These are phyloP conservation scores for Amorphotheca resinae DNA, from an alignment of 495 filamentous ascomycete genomes.

Conservation along the genomic window DNA sequence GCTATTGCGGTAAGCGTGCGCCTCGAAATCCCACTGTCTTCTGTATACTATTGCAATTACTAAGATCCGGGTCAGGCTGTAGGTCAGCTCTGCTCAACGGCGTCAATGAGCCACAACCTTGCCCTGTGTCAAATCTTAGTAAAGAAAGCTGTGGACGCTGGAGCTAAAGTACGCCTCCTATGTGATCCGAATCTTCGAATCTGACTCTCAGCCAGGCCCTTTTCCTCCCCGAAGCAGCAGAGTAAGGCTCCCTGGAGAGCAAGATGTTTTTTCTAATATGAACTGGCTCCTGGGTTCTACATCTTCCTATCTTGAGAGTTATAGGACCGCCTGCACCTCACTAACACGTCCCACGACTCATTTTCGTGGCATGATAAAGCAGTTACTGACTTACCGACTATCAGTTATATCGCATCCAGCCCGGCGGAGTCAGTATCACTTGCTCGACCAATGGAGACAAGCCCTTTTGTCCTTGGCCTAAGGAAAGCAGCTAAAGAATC, in stretches of 20 bases:
- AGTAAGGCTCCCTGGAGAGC: not conserved
- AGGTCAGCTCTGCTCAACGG: constrained; percentile 77
- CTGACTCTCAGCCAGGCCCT: constrained; percentile 41
- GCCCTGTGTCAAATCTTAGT: constrained; percentile 59
- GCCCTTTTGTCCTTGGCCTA: constrained; percentile 58
- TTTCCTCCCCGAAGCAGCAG: constrained; percentile 85
- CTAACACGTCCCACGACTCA: no score
- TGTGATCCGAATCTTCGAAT: not conserved
- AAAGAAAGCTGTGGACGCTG: constrained; percentile 56
- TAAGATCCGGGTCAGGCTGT: constrained; percentile 47
- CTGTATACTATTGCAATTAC: not conserved
- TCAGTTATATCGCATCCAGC: constrained; percentile 54
- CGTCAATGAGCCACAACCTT: constrained; percentile 67
- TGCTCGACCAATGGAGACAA: constrained; percentile 40
- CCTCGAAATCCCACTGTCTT: not conserved
- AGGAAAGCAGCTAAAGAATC: constrained; percentile 48
- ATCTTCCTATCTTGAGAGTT: no score
- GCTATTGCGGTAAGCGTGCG: constrained; percentile 11
- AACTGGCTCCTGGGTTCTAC: no score
- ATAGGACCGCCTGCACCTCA: no score
- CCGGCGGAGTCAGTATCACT: constrained; percentile 54
- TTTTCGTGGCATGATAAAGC: no score
- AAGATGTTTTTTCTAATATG: not conserved
- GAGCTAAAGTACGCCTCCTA: constrained; percentile 53
- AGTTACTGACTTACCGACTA: not conserved